phyloP scores from a whole-genome alignment of 2,329 filamentous ascomycete species.

The Grosmannia penicillata region DNA sequence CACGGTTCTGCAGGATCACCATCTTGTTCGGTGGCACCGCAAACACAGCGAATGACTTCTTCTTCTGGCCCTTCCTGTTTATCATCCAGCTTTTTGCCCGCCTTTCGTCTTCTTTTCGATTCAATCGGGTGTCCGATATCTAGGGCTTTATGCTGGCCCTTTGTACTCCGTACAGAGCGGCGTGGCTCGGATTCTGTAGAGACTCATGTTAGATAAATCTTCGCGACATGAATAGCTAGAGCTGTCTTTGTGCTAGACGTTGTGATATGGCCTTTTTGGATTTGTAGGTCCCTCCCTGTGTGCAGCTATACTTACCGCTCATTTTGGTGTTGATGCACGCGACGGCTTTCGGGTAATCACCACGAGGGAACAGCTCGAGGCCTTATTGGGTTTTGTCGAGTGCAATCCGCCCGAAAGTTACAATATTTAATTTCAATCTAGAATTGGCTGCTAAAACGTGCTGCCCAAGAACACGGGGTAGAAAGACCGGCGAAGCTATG shows the following conservation, averaged over 20 bases:
- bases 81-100: slow-evolving; percentile 48
- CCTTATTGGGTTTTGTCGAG: background rate
- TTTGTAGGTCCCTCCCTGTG: too few relatives aligned
- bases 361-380: too few relatives aligned
- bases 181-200: slow-evolving; percentile 56
- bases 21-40: slow-evolving; percentile 72
- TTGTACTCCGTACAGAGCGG: slow-evolving; percentile 89
- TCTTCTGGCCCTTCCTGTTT: slow-evolving; percentile 37
- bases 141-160: slow-evolving; percentile 87
- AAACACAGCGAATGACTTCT: slow-evolving; percentile 84
- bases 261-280: too few relatives aligned
- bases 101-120: slow-evolving; percentile 34
- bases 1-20: slow-evolving; percentile 80
- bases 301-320: slow-evolving; percentile 7
- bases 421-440: background rate
- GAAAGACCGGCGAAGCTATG: background rate
- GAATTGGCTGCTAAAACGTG: too few relatives aligned
- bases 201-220: background rate
- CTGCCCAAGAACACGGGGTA: background rate
- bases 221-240: background rate
- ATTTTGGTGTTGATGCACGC: slow-evolving; percentile 5
- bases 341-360: background rate
- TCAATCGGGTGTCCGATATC: slow-evolving; percentile 52
- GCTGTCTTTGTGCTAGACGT: background rate
- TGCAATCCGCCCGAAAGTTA: background rate